Evolutionary conservation across 2,329 filamentous ascomycete species (phyloP), one percentile per base, ranked within the genome.

Genomic region (Raffaelea albimanens): DNA sequence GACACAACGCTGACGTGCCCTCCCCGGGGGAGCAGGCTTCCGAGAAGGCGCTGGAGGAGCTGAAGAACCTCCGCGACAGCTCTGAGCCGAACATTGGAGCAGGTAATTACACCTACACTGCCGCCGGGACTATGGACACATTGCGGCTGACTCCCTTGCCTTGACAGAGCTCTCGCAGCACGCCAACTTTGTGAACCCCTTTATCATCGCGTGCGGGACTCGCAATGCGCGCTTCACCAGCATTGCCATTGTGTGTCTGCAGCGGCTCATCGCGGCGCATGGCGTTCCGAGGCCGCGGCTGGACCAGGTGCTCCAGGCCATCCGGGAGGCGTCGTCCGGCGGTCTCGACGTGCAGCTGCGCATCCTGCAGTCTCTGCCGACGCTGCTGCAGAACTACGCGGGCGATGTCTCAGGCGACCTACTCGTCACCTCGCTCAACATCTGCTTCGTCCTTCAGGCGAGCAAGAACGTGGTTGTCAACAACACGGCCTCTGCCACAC

Each of bases 391-490:
- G 56, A 95, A 95, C 58, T 97, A 97, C 65, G 80, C 87, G 0
- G 73, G 76, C 33, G 85, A 95, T 48, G 70, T 98, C 34, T 82
- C 83, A 50, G 88, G 86, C 2, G 85, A 91, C 50, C 70, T 95
- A 31, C 73, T 98, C 36, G 85, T 88, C 23, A 87, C 80, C 10
- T 80, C 87, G 0, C 68, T 98, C 55, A 90, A 95, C 61, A 87
- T 95, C 61, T 97, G 93, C 67, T 93, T 93, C 51, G 84, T 87
- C 44, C 68, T 98, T 43, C 90, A 97, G 65, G 84, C 81, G 48
- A 93, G 86, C 64, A 97, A 96, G 67, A 94, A 90, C 67, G 81
- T 83, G 22, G 89, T 95, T 45, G 89, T 98, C 56, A 94, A 91
- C 61, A 94, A 94, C 57, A 97, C 94, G 1, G 93, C 93, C 10